A percentile compares a stretch with the other conserved stretches of the same genome.
phyloP scores from a whole-genome alignment of 2,329 filamentous ascomycete genomes.

The Diplodia scrobiculata region DNA sequence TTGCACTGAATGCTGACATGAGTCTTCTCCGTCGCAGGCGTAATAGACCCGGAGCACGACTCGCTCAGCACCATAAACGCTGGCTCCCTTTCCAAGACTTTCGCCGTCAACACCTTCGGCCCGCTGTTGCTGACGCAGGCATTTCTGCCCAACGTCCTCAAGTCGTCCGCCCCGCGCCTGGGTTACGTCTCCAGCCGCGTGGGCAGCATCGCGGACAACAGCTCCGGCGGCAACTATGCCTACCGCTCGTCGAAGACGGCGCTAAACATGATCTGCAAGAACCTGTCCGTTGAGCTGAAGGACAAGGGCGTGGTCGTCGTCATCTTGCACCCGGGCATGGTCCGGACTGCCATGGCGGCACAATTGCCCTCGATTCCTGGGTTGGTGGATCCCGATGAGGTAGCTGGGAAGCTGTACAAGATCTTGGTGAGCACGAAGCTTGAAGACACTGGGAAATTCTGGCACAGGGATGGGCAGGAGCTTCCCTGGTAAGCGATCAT shows the following conservation, averaged over 20 bases:
- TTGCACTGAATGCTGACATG: not conserved
- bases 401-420: conserved; percentile 49
- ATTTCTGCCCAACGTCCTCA: conserved; percentile 47
- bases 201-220: conserved; percentile 50
- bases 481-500: conserved; percentile 48
- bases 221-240: conserved; percentile 48
- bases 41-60: conserved; percentile 43
- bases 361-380: conserved; percentile 31
- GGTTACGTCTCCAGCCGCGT: conserved; percentile 50
- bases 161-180: conserved; percentile 40
- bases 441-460: conserved; percentile 50
- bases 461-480: conserved; percentile 50
- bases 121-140: conserved; percentile 51
- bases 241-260: conserved; percentile 52
- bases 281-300: conserved; percentile 48
- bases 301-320: conserved; percentile 46
- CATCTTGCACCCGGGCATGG: conserved; percentile 51
- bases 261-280: conserved; percentile 51
- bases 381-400: conserved; percentile 52
- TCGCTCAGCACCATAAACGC: conserved; percentile 39
- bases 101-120: conserved; percentile 51
- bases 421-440: conserved; percentile 47
- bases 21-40: conserved; percentile 33
- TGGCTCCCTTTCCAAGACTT: conserved; percentile 41
- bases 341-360: conserved; percentile 43